These are phyloP conservation scores for Scutellaria barbata DNA, from an alignment of 257 asterid genomes.

Conservation along the genomic window DNA sequence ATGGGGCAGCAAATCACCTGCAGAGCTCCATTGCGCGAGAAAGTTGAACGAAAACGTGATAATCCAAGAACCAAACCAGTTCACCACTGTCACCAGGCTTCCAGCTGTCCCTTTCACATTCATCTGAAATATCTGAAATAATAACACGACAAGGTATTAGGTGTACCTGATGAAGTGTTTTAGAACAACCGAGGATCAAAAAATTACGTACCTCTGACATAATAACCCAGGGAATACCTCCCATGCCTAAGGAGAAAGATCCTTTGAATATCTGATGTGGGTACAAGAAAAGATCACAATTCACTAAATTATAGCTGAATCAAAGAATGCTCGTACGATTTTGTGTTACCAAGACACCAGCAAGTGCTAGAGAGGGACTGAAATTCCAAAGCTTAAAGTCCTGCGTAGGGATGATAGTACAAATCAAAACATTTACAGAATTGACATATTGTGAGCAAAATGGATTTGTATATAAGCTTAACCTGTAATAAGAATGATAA, in stretches of 20 bases:
- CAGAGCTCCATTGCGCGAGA: conserved; percentile 70
- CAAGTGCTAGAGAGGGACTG: conserved; percentile 70
- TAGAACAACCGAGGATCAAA: neutral
- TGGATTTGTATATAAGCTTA: neutral
- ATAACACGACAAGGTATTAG: neutral
- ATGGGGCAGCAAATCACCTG: conserved; percentile 47
- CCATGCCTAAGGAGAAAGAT: conserved; percentile 83
- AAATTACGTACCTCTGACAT: conserved; percentile 79
- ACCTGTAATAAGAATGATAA: conserved; percentile 58
- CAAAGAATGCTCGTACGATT: neutral
- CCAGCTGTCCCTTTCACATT: conserved; percentile 88
- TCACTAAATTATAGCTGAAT: neutral
- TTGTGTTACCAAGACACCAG: conserved; percentile 76
- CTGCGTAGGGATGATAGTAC: conserved; percentile 43
- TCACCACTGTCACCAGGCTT: conserved; percentile 80
- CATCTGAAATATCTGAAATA: conserved; percentile 78
- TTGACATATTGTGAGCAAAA: neutral
- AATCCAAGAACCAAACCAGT: conserved; percentile 88
- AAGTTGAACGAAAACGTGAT: conserved; percentile 78
- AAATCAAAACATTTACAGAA: conserved; percentile 20
- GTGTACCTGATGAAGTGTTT: neutral
- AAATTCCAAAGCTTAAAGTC: conserved; percentile 63
- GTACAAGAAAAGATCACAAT: neutral
- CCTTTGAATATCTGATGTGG: conserved; percentile 65
- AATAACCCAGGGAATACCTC: conserved; percentile 94